Evolutionary conservation across 2,329 filamentous ascomycete species (phyloP), one percentile per base, ranked within the genome.

Genomic region (Colletotrichum limetticola): DNA sequence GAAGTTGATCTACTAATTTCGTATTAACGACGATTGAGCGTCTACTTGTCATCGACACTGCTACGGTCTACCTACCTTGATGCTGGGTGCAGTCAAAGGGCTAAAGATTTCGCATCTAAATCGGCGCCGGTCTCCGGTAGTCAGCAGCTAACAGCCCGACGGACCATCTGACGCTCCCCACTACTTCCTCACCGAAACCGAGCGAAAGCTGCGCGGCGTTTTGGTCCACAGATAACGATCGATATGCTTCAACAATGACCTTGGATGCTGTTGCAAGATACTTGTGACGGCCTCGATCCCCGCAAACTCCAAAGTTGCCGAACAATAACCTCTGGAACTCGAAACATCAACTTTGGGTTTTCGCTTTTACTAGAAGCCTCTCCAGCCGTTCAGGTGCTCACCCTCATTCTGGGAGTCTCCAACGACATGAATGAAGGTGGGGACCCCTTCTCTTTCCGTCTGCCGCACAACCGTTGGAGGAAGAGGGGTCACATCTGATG

Each of bases 401-500:
- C 22, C 19, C 3, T 32, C 30, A 11, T 32, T 32, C 30, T 32
- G 30, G 30, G 4, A 7, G 11, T 59, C 57, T 60, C 14, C 32
- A 49, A 49, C 16, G 19, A 49, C 19, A 5, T n/a, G 24, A 35
- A 26, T 2, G 32, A 55, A 16, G 22, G 26, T 30, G 52, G 46
- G n/a, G 32, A 60, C n/a, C 35, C 35, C 32, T 37, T 19, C n/a
- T 14, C 22, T 30, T 30, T 24, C 28, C 19, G 35, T 30, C 32
- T 26, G 9, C 22, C 49, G 26, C 24, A 22, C 16, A 7, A 6
- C 12, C 32, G 32, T 56, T 35, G 26, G 30, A 55, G 46, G 28
- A n/a, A 22, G 46, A 35, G 30, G 62, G 16, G 52, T 42, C 62
- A 28, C 61, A 28, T 65, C 32, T 65, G 62, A 65, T n/a, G 52